Evolutionary conservation across 495 filamentous ascomycete species (phyloP).

Genomic region (Filosporella fistucella): DNA sequence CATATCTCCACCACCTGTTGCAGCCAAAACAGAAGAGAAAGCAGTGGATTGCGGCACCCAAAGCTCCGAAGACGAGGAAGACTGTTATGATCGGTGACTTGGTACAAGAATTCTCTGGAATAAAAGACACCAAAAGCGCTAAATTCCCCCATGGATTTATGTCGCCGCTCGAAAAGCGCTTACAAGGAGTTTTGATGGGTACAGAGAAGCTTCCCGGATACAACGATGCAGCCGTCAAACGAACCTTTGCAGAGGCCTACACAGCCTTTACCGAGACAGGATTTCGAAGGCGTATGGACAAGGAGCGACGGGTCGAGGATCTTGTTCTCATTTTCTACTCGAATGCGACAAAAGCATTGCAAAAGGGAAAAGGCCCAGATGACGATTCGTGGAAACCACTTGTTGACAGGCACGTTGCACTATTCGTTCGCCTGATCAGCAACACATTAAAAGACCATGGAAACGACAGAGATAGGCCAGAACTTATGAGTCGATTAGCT

Average conservation of each 20-base stretch:
- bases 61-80: conserved; percentile 55
- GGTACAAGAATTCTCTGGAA: conserved; percentile 71
- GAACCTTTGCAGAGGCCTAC: conserved; percentile 75
- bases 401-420: conserved; percentile 89
- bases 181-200: conserved; percentile 74
- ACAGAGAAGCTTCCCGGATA: conserved; percentile 72
- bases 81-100: conserved; percentile 64
- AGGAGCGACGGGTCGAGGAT: conserved; percentile 90
- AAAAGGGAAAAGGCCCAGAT: conserved; percentile 72
- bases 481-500: conserved; percentile 71
- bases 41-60: conserved; percentile 70
- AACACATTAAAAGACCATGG: conserved; percentile 75
- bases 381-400: conserved; percentile 91
- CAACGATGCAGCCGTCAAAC: conserved; percentile 69
- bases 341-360: conserved; percentile 84
- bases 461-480: conserved; percentile 67
- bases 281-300: conserved; percentile 85
- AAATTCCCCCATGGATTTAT: conserved; percentile 77
- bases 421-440: conserved; percentile 86
- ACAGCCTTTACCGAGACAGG: conserved; percentile 76
- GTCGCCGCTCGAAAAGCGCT: conserved; percentile 70
- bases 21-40: conserved; percentile 83
- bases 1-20: conserved; percentile 89
- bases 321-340: conserved; percentile 84
- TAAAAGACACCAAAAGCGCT: conserved; percentile 63